Percentiles rank a stretch among this genome's conserved stretches.
These are phyloP conservation scores for Zizania latifolia DNA, from an alignment of 176 grass and related monocot genomes.

Conservation along the genomic window DNA sequence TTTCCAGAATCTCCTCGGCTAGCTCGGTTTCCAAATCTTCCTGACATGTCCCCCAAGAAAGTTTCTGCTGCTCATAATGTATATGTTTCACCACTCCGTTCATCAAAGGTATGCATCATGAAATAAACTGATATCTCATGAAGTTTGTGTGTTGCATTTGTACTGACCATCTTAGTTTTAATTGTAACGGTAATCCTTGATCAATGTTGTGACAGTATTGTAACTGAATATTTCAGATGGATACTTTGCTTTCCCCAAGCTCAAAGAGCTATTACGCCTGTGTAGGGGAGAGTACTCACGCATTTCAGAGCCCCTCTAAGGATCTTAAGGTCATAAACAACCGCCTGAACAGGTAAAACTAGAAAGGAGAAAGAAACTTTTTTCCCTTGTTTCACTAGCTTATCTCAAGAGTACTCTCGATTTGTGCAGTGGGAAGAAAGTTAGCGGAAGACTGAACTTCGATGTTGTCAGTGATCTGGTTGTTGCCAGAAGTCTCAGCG, in stretches of 20 bases:
- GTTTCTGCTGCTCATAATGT: slow-evolving; percentile 95
- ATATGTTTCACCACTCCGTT: slow-evolving; percentile 82
- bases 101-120: slow-evolving; percentile 62
- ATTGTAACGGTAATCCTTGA: not conserved
- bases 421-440: slow-evolving; percentile 60
- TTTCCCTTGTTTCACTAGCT: not conserved
- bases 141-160: not conserved
- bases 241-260: slow-evolving; percentile 88
- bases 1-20: slow-evolving; percentile 83
- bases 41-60: slow-evolving; percentile 98
- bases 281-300: slow-evolving; percentile 95
- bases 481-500: slow-evolving; percentile 56
- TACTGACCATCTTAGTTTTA: not conserved
- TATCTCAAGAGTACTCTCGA: not conserved
- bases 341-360: slow-evolving; percentile 65
- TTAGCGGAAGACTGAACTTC: slow-evolving; percentile 55
- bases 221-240: slow-evolving; percentile 54
- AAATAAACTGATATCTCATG: not conserved
- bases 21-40: slow-evolving; percentile 89
- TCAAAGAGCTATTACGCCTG: slow-evolving; percentile 98
- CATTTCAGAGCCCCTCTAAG: slow-evolving; percentile 94
- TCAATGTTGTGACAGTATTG: not conserved
- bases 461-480: slow-evolving; percentile 85
- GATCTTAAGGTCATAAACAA: slow-evolving; percentile 89
- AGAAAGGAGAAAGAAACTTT: not conserved